Base-by-base conservation (phyloP, 306 rosid species). In the Acacia confusa region DNA sequence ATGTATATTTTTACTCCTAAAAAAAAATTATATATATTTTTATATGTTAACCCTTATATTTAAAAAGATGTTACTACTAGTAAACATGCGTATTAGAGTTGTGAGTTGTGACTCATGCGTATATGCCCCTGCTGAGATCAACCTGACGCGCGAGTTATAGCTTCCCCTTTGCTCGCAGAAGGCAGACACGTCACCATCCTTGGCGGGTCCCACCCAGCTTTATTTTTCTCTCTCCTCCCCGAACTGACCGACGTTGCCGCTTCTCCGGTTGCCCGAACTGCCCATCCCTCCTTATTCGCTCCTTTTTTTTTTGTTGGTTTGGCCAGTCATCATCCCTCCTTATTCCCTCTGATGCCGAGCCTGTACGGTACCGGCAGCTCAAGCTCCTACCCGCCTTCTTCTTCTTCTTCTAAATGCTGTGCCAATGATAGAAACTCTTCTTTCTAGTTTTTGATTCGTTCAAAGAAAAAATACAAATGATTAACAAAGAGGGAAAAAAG, bases 91-190 rank as follows among this genome's bases (percentile, higher is more conserved):
- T 6, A 44, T 1, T 3, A 10, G 48, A 11, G 15, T 44, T 2
- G 13, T 11, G 48, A 11, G 4, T 44, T 2, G 13, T 44, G 14
- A 2, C 25, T 53, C 1, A 7, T 1, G 25, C 22, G 58, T 7
- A 19, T 28, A 28, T 50, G 84, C 65, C 28, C 32, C 24, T 74
- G 82, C 75, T 82, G 86, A 85, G 78, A 81, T 83, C 84, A 90
- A 87, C 78, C 83, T 81, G 92, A 87, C 87, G 92, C 86, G 78
- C 84, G 92, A 83, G 75, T 75, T 78, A 57, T 78, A 57, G 80
- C 76, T 36, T 36, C 28, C 25, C 55, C 10, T 86, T 71, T 77
- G 82, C 87, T 84, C 55, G 82, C 82, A 77, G 41, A 77, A 81
- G 84, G 78, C 14, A 78, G 77, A 83, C 93, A 89, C 90, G 87